A percentile compares a stretch with the other conserved stretches of the same genome.
Evolutionary conservation across 169 alveolate species (phyloP).

Genomic region (Plasmodium cynomolgi): DNA sequence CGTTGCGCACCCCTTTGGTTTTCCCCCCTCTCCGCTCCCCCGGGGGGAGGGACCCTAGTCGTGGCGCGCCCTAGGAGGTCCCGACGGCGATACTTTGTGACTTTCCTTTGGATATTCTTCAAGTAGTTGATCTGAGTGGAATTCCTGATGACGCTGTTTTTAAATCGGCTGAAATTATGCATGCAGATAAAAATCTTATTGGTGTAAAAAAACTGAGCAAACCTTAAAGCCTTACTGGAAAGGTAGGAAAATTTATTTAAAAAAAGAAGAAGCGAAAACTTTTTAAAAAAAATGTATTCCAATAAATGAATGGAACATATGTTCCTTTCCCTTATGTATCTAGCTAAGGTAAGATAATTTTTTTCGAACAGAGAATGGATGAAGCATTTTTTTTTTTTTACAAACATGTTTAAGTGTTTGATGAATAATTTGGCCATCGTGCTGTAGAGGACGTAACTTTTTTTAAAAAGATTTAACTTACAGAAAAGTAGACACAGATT

Average conservation of each 20-base stretch:
- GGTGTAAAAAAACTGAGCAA: conserved; percentile 60
- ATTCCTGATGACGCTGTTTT: conserved; percentile 23
- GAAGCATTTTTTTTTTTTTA: conserved; percentile 67
- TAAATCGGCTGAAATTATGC: conserved; percentile 57
- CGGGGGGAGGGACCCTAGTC: neutral
- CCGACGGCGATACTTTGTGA: conserved; percentile 23
- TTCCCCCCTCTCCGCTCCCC: neutral
- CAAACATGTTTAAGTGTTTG: conserved; percentile 37
- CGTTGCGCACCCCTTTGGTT: neutral
- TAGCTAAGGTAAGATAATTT: conserved; percentile 58
- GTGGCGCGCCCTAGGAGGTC: neutral
- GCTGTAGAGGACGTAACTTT: conserved; percentile 45
- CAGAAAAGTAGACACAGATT: conserved; percentile 23
- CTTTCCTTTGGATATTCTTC: conserved; percentile 40
- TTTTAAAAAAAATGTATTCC: conserved; percentile 71
- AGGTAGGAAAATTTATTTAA: conserved; percentile 64
- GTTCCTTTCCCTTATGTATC: conserved; percentile 64
- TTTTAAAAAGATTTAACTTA: conserved; percentile 55
- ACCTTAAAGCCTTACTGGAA: conserved; percentile 62
- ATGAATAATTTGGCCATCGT: conserved; percentile 27
- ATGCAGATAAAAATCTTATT: conserved; percentile 62
- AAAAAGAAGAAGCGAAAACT: conserved; percentile 40
- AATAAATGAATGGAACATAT: conserved; percentile 65
- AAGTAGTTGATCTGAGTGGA: conserved; percentile 10
- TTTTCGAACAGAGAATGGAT: conserved; percentile 70